phyloP scores from a whole-genome alignment of 2,329 filamentous ascomycete genomes.

The Fusarium chuoi region DNA sequence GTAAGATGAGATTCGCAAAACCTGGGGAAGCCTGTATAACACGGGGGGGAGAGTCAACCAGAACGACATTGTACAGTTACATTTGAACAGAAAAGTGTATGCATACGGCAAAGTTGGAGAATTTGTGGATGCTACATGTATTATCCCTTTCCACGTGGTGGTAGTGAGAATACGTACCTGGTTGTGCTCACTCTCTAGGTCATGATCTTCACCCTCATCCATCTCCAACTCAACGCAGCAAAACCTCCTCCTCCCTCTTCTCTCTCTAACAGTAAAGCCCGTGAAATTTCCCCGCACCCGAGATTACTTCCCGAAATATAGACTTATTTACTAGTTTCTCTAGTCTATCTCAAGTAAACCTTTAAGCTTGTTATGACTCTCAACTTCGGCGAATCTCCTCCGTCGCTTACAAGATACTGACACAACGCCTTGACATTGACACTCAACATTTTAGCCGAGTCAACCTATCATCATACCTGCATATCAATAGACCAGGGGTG shows the following conservation, averaged over 20 bases:
- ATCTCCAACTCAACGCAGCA: constrained; percentile 19
- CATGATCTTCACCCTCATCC: constrained; percentile 21
- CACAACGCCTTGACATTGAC: not conserved
- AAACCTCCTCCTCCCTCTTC: not conserved
- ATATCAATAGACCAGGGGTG: constrained; percentile 12
- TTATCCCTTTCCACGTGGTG: constrained; percentile 18
- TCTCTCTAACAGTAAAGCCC: not conserved
- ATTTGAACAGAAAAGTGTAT: not conserved
- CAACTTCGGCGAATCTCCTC: not conserved
- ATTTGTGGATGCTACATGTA: not conserved
- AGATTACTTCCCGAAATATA: not conserved
- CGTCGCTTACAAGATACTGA: not conserved
- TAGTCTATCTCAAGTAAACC: not conserved
- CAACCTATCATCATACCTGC: constrained; percentile 9
- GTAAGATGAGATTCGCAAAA: constrained; percentile 15
- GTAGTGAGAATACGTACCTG: not conserved
- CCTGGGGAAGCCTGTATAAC: constrained; percentile 30
- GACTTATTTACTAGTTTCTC: not conserved
- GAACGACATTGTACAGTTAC: not conserved
- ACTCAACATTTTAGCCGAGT: constrained; percentile 9
- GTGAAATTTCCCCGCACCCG: constrained; percentile 22
- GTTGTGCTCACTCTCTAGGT: not conserved
- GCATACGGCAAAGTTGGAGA: constrained; percentile 18
- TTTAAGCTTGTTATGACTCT: not conserved
- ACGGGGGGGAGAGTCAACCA: not conserved